These are phyloP conservation scores for Licmophora abbreviata DNA, from an alignment of 108 stramenopile genomes.

Conservation along the genomic window DNA sequence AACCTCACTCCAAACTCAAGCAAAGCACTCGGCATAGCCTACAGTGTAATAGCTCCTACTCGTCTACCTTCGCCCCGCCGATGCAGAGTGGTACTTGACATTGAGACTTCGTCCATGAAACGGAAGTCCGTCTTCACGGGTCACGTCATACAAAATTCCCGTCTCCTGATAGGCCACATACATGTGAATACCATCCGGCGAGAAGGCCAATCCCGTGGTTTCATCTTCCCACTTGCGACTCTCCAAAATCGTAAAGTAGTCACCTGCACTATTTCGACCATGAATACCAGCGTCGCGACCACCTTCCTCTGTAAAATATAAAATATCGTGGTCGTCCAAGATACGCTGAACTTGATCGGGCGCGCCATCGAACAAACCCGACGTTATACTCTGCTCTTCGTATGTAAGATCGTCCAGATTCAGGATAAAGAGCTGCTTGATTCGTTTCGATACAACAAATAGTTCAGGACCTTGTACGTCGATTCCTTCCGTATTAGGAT, in stretches of 20 bases:
- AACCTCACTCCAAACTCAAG: no score
- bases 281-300: conserved; percentile 10
- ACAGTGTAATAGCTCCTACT: no score
- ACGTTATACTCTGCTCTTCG: conserved; percentile 11
- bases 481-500: conserved; percentile 29
- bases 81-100: conserved; percentile 9
- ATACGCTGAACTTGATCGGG: conserved; percentile 12
- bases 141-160: conserved; percentile 29
- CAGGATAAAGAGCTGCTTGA: conserved; percentile 26
- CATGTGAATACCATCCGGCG: conserved; percentile 45
- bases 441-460: conserved; percentile 40
- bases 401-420: conserved; percentile 33
- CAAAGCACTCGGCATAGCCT: no score
- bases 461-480: conserved; percentile 24
- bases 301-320: conserved; percentile 23
- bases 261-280: conserved; percentile 5
- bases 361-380: conserved; percentile 36
- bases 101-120: conserved; percentile 11
- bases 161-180: conserved; percentile 34
- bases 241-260: conserved; percentile 17
- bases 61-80: no score
- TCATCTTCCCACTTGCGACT: conserved; percentile 20
- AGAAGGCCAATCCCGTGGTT: conserved; percentile 66
- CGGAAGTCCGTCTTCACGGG: conserved; percentile 30
- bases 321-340: not conserved